Conservation (phyloP, 2,329 filamentous ascomycete genomes). For the Xylogone sp. region DNA sequence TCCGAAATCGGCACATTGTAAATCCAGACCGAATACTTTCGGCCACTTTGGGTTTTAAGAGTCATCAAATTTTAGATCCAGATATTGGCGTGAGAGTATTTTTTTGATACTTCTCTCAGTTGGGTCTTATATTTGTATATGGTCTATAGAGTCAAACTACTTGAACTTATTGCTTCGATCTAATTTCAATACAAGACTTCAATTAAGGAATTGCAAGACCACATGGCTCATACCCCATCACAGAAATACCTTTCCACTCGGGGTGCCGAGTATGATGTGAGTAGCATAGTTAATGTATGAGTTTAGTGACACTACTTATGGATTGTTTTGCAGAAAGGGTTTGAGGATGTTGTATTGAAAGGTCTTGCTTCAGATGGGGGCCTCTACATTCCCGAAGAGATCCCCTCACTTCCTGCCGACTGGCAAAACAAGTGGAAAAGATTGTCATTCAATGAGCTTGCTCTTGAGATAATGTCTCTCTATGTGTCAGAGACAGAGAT, state of each 20-base stretch:
- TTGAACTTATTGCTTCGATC: too few relatives aligned
- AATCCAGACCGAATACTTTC: background rate
- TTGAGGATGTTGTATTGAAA: conserved; percentile 88
- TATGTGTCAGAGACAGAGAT: conserved; percentile 87
- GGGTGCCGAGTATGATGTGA: conserved; percentile 59
- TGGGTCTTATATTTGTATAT: too few relatives aligned
- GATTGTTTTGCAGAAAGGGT: conserved; percentile 62
- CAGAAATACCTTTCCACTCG: conserved; percentile 61
- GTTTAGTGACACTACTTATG: conserved; percentile 9
- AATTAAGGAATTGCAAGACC: background rate
- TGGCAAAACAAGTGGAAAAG: conserved; percentile 72
- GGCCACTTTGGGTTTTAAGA: too few relatives aligned
- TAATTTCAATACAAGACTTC: too few relatives aligned
- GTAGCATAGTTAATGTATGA: conserved; percentile 17
- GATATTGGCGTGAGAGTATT: too few relatives aligned
- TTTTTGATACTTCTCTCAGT: too few relatives aligned
- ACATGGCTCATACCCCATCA: conserved; percentile 38
- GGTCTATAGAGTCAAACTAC: too few relatives aligned
- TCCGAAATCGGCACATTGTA: background rate
- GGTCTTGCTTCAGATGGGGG: conserved; percentile 83
- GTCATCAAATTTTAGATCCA: background rate
- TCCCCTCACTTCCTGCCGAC: conserved; percentile 60
- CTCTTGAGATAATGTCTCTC: conserved; percentile 78
- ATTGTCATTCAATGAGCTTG: conserved; percentile 75
- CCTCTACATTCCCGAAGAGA: conserved; percentile 82